These are phyloP conservation scores for Pseudovirgaria hyperparasitica DNA, from an alignment of 2,329 filamentous ascomycete genomes.

Conservation along the genomic window DNA sequence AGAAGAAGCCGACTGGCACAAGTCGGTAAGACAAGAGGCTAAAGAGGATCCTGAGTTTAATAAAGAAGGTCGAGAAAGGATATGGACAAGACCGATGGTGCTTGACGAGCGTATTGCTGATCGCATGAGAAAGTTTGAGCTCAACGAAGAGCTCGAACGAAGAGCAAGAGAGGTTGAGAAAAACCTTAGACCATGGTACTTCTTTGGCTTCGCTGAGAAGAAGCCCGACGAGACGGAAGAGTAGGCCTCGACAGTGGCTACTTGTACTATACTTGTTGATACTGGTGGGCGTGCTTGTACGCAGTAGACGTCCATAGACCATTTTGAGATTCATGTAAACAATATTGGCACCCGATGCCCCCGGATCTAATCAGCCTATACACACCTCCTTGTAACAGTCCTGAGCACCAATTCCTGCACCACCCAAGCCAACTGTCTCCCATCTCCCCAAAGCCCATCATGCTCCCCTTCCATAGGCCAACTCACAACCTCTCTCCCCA, in stretches of 20 bases:
- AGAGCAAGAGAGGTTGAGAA: too few relatives aligned
- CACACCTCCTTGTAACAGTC: too few relatives aligned
- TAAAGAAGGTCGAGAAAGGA: slow-evolving; percentile 40
- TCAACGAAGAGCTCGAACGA: slow-evolving; percentile 56
- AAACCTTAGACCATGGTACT: too few relatives aligned
- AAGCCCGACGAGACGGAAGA: too few relatives aligned
- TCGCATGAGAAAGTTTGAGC: slow-evolving; percentile 69
- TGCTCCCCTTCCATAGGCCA: slow-evolving; percentile 45
- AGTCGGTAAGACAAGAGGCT: slow-evolving; percentile 49
- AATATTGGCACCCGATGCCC: too few relatives aligned
- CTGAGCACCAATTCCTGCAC: slow-evolving; percentile 17
- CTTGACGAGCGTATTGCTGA: slow-evolving; percentile 62
- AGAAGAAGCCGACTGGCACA: slow-evolving; percentile 77
- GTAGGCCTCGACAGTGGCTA: too few relatives aligned
- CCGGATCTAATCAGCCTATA: too few relatives aligned
- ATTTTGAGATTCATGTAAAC: too few relatives aligned
- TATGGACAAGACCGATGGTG: slow-evolving; percentile 64
- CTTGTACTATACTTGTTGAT: neutral
- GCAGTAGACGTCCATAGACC: too few relatives aligned
- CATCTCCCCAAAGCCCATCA: slow-evolving; percentile 51
- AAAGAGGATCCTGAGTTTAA: too few relatives aligned
- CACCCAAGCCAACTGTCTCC: slow-evolving; percentile 40
- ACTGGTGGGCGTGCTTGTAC: slow-evolving; percentile 1
- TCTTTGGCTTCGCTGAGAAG: too few relatives aligned
- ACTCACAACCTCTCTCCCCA: slow-evolving; percentile 21